phyloP scores from a whole-genome alignment of 116 monocot species.

The Posidonia oceanica region DNA sequence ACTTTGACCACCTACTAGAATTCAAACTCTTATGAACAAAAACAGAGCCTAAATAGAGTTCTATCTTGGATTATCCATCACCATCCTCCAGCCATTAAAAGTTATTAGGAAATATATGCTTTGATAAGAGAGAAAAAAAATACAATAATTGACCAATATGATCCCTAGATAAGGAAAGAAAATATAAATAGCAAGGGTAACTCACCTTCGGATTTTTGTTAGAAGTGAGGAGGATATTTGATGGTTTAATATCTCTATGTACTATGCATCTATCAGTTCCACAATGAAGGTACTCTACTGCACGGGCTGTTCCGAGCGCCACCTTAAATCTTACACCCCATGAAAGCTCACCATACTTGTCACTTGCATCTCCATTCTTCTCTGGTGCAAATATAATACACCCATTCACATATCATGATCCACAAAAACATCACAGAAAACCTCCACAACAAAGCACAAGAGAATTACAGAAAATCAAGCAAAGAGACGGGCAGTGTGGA shows the following conservation, averaged over 20 bases:
- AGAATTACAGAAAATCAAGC: slow-evolving; percentile 12
- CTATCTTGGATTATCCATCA: too few species aligned
- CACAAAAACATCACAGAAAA: background rate
- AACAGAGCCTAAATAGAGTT: too few species aligned
- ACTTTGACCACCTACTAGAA: too few species aligned
- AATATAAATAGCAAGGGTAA: slow-evolving; percentile 1
- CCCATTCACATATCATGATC: background rate
- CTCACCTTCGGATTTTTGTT: slow-evolving; percentile 53
- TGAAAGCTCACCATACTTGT: slow-evolving; percentile 16
- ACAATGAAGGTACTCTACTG: slow-evolving; percentile 62
- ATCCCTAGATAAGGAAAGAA: background rate
- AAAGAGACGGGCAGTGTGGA: background rate
- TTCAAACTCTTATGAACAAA: too few species aligned
- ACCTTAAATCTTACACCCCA: slow-evolving; percentile 72
- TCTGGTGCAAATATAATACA: slow-evolving; percentile 5
- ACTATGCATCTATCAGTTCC: slow-evolving; percentile 65
- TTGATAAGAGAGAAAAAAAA: too few species aligned
- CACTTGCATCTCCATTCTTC: background rate
- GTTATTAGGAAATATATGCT: too few species aligned
- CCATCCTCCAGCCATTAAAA: too few species aligned
- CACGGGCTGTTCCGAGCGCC: slow-evolving; percentile 54
- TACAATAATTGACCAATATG: too few species aligned
- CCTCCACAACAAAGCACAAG: background rate
- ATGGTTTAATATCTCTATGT: slow-evolving; percentile 93
- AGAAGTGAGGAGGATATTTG: slow-evolving; percentile 78